phyloP scores from a whole-genome alignment of 2,329 filamentous ascomycete genomes.

The Diaporthe citri region DNA sequence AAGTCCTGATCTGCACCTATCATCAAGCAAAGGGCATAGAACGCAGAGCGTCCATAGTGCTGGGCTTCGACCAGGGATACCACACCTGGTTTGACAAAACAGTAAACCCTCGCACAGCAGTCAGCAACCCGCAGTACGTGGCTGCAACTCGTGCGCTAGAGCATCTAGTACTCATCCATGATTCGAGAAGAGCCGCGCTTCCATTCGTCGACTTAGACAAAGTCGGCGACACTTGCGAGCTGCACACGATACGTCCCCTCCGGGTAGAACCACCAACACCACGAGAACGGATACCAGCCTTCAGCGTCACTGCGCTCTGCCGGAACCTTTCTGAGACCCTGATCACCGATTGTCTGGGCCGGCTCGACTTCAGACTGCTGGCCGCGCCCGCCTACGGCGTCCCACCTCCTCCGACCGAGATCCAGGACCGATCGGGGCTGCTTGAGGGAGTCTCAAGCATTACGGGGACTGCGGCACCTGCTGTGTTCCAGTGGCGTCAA shows the following conservation, averaged over 20 bases:
- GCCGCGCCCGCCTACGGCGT: slow-evolving; percentile 25
- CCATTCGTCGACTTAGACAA: slow-evolving; percentile 37
- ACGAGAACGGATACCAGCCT: background rate
- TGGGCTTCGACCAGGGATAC: slow-evolving; percentile 36
- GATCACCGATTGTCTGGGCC: slow-evolving; percentile 32
- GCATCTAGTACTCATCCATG: slow-evolving; percentile 35
- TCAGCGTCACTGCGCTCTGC: slow-evolving; percentile 36
- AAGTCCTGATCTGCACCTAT: slow-evolving; percentile 39
- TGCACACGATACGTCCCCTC: slow-evolving; percentile 6
- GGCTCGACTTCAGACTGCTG: slow-evolving; percentile 22
- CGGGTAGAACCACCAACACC: background rate
- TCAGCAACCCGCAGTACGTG: slow-evolving; percentile 37
- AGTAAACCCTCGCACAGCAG: background rate
- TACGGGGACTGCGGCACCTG: slow-evolving; percentile 36
- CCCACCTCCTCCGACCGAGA: slow-evolving; percentile 7
- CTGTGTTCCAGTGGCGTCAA: slow-evolving; percentile 38
- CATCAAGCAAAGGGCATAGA: slow-evolving; percentile 40
- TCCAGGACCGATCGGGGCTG: slow-evolving; percentile 26
- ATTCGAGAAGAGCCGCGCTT: slow-evolving; percentile 25
- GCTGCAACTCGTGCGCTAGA: slow-evolving; percentile 37
- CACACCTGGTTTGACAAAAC: slow-evolving; percentile 35
- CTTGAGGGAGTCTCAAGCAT: slow-evolving; percentile 34
- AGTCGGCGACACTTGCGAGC: slow-evolving; percentile 29
- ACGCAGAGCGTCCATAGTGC: slow-evolving; percentile 36
- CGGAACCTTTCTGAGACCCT: slow-evolving; percentile 38